Percentiles rank a stretch among this genome's conserved stretches.
Evolutionary conservation across 2,329 filamentous ascomycete genomes (phyloP).

Genomic region (Neofusicoccum laricinum): DNA sequence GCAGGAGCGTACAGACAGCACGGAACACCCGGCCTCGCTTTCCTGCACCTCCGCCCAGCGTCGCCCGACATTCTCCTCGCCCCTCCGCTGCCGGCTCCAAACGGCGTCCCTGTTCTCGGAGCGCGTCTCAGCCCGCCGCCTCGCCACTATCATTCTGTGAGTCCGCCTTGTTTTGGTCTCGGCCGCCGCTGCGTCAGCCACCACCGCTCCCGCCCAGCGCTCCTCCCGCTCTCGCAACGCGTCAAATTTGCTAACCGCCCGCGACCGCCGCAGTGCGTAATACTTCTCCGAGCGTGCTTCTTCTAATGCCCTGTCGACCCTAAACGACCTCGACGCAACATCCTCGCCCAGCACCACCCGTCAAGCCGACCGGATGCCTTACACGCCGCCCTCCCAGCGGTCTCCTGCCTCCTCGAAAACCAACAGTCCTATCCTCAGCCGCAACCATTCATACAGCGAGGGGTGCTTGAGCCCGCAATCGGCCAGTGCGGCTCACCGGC

Average conservation of each 20-base stretch:
- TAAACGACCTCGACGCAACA: constrained; percentile 34
- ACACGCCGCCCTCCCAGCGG: constrained; percentile 73
- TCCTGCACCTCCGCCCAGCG: neutral
- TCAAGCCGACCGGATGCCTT: constrained; percentile 67
- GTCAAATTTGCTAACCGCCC: neutral
- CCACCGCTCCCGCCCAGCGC: neutral
- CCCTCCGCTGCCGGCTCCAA: neutral
- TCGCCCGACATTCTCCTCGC: neutral
- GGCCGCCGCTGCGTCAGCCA: neutral
- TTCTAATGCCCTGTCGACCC: constrained; percentile 44
- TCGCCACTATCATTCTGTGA: constrained; percentile 15
- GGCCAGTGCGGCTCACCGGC: constrained; percentile 36
- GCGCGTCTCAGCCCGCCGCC: neutral
- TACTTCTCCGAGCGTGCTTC: constrained; percentile 26
- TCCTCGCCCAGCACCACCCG: constrained; percentile 25
- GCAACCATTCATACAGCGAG: constrained; percentile 50
- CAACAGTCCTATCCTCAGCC: constrained; percentile 49
- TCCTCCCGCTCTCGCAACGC: neutral
- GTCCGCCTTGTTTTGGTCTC: neutral
- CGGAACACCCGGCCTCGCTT: constrained; percentile 12
- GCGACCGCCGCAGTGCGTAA: constrained; percentile 20
- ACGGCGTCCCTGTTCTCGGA: neutral
- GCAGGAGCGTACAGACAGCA: constrained; percentile 10
- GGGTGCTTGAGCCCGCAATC: constrained; percentile 29
- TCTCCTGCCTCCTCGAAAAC: constrained; percentile 57